Conservation (phyloP, 2,329 filamentous ascomycete species). For the Ascochyta fabae region DNA sequence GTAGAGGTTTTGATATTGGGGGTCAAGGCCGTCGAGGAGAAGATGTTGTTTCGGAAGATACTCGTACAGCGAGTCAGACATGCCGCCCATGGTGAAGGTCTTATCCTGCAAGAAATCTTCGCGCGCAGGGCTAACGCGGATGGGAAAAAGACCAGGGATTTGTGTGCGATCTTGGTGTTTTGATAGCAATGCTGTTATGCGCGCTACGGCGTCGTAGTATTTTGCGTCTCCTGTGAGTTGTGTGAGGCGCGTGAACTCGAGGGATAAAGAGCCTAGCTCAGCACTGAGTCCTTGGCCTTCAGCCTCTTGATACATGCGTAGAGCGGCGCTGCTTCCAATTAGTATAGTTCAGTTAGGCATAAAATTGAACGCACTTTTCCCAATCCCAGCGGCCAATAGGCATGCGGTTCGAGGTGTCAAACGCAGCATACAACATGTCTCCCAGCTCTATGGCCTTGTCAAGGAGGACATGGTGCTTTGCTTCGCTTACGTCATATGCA, state of each 20-base stretch:
- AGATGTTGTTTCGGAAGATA: conserved; percentile 71
- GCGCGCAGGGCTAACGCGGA: conserved; percentile 41
- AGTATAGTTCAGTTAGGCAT: conserved; percentile 15
- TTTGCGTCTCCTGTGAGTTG: conserved; percentile 48
- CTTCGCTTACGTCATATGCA: conserved; percentile 46
- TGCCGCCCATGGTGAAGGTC: conserved; percentile 60
- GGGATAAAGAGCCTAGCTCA: conserved; percentile 47
- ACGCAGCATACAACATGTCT: conserved; percentile 53
- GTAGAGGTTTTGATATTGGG: conserved; percentile 77
- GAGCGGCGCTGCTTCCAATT: conserved; percentile 33
- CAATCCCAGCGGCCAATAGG: conserved; percentile 51
- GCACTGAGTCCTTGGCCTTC: conserved; percentile 41
- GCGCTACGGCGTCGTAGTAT: conserved; percentile 49
- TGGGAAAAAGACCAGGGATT: conserved; percentile 48
- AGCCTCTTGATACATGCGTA: conserved; percentile 40
- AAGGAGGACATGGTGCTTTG: conserved; percentile 46
- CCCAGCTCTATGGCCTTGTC: conserved; percentile 51
- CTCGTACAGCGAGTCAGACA: conserved; percentile 65
- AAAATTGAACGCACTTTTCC: conserved; percentile 36
- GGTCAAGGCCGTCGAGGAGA: conserved; percentile 74
- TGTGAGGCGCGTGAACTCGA: conserved; percentile 50
- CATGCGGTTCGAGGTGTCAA: conserved; percentile 53
- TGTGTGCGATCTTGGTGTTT: conserved; percentile 45
- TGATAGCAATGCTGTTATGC: conserved; percentile 44
- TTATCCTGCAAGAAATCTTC: conserved; percentile 38